Evolutionary conservation across 768 basidiomycete genomes (phyloP).

Genomic region (Russula brevipes): DNA sequence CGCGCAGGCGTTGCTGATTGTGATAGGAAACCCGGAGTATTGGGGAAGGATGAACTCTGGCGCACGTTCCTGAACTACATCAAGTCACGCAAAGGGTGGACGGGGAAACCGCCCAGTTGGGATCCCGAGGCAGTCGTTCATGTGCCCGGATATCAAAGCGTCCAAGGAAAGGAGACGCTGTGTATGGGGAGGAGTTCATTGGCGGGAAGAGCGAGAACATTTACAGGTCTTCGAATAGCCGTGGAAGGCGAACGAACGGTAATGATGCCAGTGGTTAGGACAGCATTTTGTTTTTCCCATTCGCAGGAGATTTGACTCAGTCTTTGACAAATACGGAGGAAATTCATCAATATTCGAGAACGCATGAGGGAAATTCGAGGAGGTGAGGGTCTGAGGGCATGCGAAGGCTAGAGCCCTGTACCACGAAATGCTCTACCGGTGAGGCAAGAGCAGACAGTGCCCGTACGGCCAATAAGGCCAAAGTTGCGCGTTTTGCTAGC

Average conservation of each 20-base stretch:
- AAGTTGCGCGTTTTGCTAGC: neutral
- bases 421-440: neutral
- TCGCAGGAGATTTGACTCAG: too few species aligned
- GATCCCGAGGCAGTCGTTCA: conserved; percentile 27
- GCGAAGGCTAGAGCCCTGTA: neutral
- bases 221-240: neutral
- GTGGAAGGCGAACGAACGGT: neutral
- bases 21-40: conserved; percentile 56
- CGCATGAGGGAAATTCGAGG: too few species aligned
- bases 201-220: neutral
- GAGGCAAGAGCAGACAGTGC: conserved; percentile 13
- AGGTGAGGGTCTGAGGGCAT: neutral
- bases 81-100: conserved; percentile 48
- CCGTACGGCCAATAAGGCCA: conserved; percentile 6
- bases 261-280: too few species aligned
- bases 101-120: conserved; percentile 39
- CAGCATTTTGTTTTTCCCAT: too few species aligned
- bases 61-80: conserved; percentile 52
- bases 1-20: conserved; percentile 56
- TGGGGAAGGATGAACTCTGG: conserved; percentile 59
- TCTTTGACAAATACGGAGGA: too few species aligned
- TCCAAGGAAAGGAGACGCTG: neutral
- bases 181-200: conserved; percentile 7
- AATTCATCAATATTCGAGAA: too few species aligned
- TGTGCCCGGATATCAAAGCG: conserved; percentile 3